phyloP scores from a whole-genome alignment of 2,329 filamentous ascomycete species.

The Exserohilum turcica region DNA sequence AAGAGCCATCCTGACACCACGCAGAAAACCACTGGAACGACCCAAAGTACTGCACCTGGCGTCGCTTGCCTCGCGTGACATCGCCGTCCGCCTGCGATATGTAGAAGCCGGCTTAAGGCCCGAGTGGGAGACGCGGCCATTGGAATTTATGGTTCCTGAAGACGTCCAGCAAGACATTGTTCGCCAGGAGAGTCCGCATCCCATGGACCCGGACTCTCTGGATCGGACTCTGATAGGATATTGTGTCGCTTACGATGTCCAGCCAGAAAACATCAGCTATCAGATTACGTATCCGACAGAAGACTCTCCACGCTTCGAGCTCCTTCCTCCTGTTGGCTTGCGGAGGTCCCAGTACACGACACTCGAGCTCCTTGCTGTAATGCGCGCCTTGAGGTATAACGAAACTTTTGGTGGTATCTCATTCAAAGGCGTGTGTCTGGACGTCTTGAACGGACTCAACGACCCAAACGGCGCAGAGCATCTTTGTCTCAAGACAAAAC shows the following conservation, averaged over 20 bases:
- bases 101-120: constrained; percentile 68
- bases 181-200: constrained; percentile 50
- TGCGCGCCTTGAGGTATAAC: constrained; percentile 72
- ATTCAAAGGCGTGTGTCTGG: constrained; percentile 68
- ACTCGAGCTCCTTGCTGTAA: constrained; percentile 70
- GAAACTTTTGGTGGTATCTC: constrained; percentile 71
- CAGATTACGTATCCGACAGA: constrained; percentile 54
- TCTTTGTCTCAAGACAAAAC: constrained; percentile 63
- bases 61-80: constrained; percentile 67
- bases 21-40: constrained; percentile 60
- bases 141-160: constrained; percentile 65
- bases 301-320: constrained; percentile 69
- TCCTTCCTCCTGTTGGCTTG: constrained; percentile 62
- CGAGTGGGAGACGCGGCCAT: constrained; percentile 67
- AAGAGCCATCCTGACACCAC: constrained; percentile 10
- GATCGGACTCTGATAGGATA: constrained; percentile 72
- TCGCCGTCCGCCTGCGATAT: constrained; percentile 65
- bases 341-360: constrained; percentile 61
- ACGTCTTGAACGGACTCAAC: constrained; percentile 64
- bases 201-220: constrained; percentile 66
- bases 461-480: constrained; percentile 67
- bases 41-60: constrained; percentile 65
- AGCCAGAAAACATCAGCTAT: constrained; percentile 65
- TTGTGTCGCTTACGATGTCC: constrained; percentile 70
- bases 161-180: constrained; percentile 46